These are phyloP conservation scores for Penicillium freii DNA, from an alignment of 2,329 filamentous ascomycete species.

Conservation along the genomic window DNA sequence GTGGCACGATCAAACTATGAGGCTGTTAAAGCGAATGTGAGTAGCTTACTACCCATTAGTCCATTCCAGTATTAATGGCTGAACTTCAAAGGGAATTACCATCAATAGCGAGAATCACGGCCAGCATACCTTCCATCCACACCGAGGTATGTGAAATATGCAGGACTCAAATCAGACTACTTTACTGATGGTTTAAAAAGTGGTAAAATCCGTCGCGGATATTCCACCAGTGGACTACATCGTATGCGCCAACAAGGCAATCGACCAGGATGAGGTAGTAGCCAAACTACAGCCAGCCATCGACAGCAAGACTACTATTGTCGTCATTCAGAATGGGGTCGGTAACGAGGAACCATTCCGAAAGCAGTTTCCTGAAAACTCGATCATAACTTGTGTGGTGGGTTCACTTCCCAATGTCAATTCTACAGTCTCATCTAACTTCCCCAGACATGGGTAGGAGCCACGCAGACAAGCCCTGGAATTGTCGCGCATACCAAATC, in stretches of 20 bases:
- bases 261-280: conserved; percentile 42
- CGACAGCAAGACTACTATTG: conserved; percentile 37
- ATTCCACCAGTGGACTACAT: conserved; percentile 35
- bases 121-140: conserved; percentile 32
- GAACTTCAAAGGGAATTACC: conserved; percentile 37
- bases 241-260: conserved; percentile 44
- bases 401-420: conserved; percentile 17
- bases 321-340: conserved; percentile 44
- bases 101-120: conserved; percentile 46
- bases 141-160: conserved; percentile 32
- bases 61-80: not conserved
- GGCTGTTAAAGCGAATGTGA: conserved; percentile 41
- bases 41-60: not conserved
- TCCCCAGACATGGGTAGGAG: conserved; percentile 48
- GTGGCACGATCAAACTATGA: conserved; percentile 49
- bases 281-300: conserved; percentile 38
- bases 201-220: conserved; percentile 41
- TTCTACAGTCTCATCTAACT: not conserved
- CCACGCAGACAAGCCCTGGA: conserved; percentile 51
- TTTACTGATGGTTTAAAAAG: conserved; percentile 18
- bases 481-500: conserved; percentile 51
- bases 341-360: conserved; percentile 44
- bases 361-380: conserved; percentile 28
- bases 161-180: not conserved
- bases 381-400: conserved; percentile 45